These are phyloP conservation scores for Apocynum venetum DNA, from an alignment of 257 asterid species.

Conservation along the genomic window DNA sequence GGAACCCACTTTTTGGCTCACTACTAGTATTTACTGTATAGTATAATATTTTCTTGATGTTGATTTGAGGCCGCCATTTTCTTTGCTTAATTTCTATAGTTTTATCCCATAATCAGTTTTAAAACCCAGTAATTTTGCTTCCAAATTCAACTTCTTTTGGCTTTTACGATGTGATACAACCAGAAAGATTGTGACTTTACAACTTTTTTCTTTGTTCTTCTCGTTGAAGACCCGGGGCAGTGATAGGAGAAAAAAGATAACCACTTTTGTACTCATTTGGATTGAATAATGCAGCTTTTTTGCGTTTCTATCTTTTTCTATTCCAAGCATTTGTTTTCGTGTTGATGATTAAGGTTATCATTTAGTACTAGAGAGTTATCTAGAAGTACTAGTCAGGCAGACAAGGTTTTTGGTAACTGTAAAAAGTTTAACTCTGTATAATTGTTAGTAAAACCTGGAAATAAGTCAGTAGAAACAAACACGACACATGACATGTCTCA, in stretches of 20 bases:
- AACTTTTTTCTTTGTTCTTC: constrained; percentile 28
- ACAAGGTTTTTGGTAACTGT: constrained; percentile 23
- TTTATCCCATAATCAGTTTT: background rate
- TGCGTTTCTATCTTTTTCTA: constrained; percentile 6
- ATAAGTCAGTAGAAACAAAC: constrained; percentile 23
- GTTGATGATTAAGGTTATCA: constrained; percentile 43
- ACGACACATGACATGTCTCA: constrained; percentile 42
- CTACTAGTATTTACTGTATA: background rate
- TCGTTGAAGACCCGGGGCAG: constrained; percentile 17
- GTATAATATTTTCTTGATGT: background rate
- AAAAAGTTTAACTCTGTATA: constrained; percentile 19
- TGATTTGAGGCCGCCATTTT: background rate
- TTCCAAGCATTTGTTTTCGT: constrained; percentile 20
- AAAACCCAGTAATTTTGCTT: constrained; percentile 17
- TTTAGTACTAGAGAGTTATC: constrained; percentile 26
- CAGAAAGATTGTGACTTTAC: constrained; percentile 45
- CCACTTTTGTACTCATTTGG: constrained; percentile 36
- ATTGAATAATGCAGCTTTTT: constrained; percentile 29
- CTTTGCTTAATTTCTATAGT: background rate
- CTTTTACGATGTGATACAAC: constrained; percentile 15
- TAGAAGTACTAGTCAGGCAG: constrained; percentile 32
- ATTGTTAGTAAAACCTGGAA: constrained; percentile 19
- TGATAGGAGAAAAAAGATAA: constrained; percentile 22
- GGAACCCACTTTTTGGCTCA: background rate
- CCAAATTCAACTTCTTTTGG: constrained; percentile 7